Conservation (phyloP, 345 rosid genomes). For the Nephelium lappaceum region DNA sequence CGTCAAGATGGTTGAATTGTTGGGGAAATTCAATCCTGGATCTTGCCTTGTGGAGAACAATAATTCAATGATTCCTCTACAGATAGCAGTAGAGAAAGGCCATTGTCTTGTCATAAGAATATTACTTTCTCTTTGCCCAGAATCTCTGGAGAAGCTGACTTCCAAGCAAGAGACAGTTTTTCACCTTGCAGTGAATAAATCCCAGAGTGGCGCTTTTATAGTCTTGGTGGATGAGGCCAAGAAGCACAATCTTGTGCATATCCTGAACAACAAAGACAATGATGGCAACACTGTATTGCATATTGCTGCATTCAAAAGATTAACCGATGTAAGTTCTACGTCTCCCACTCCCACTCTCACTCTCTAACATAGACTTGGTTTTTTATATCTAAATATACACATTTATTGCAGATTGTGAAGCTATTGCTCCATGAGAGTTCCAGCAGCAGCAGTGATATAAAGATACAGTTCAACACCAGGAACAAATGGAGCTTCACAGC, state of each 20-base stretch:
- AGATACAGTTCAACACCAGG: background rate
- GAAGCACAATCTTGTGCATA: background rate
- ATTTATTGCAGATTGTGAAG: background rate
- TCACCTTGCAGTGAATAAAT: background rate
- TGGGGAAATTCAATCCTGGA: background rate
- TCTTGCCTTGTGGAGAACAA: background rate
- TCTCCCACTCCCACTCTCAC: background rate
- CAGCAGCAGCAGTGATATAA: background rate
- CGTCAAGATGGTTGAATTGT: background rate
- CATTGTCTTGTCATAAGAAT: background rate
- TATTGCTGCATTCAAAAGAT: background rate
- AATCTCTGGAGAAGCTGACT: background rate
- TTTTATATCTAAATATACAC: too few species aligned
- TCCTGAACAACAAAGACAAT: background rate
- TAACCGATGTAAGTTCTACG: background rate
- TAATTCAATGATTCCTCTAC: background rate
- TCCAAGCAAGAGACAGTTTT: background rate
- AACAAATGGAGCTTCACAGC: background rate
- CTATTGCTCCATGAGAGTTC: background rate
- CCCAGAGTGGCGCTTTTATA: background rate
- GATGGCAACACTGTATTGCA: conserved; percentile 3
- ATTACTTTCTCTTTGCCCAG: background rate
- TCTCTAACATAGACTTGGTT: background rate
- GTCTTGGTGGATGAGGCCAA: background rate
- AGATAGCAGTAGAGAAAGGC: background rate